Conservation (phyloP, 306 rosid genomes). For the Prosopis cineraria region DNA sequence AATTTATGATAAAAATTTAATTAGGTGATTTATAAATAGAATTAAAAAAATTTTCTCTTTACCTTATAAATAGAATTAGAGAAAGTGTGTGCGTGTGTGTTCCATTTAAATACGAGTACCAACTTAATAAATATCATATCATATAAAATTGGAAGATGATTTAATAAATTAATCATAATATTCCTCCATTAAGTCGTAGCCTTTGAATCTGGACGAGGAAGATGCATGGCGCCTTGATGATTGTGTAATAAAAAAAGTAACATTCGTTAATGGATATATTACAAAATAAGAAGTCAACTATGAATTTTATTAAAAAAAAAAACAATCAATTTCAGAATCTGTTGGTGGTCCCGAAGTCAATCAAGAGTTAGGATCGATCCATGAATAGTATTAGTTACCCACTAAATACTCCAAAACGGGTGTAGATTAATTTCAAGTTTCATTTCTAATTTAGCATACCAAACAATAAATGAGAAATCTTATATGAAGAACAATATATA, state of each 20-base stretch:
- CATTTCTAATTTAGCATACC: no score
- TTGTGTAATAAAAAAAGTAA: slow-evolving; percentile 8
- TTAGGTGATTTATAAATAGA: no score
- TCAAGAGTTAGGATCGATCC: background rate
- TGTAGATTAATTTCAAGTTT: no score
- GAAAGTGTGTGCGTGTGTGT: no score
- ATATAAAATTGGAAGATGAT: background rate
- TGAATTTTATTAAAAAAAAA: background rate
- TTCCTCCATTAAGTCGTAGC: background rate
- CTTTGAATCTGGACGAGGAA: background rate
- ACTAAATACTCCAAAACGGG: background rate
- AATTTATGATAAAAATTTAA: no score
- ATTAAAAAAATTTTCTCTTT: no score
- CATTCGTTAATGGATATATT: background rate
- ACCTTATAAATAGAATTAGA: no score
- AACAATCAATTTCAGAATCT: background rate
- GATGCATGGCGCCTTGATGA: background rate
- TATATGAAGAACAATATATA: no score
- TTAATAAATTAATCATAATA: background rate
- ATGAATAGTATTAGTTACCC: background rate
- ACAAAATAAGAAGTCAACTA: background rate
- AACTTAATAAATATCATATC: background rate
- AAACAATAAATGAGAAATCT: no score
- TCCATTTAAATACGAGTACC: background rate
- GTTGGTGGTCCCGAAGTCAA: background rate